Evolutionary conservation across 1,284 basidiomycete genomes (phyloP), one percentile per base, ranked within the genome.

Genomic region (Phellopilus nigrolimitatus): DNA sequence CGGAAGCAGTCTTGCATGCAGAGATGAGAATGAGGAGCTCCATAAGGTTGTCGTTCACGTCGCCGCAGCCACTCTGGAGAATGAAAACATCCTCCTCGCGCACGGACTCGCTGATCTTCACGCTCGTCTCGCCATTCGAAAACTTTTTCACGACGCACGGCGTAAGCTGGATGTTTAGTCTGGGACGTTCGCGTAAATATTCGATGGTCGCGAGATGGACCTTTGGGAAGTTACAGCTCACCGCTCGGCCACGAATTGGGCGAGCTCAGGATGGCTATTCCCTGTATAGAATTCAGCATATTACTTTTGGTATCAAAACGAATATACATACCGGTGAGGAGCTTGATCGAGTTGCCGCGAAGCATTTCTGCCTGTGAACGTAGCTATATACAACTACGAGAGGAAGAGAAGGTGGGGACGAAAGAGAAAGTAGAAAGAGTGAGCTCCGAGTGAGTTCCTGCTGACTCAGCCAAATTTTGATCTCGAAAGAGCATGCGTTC

Each of bases 11-110:
- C 71, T 95, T 98, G 80, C 95, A 98, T 3, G 95, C 97, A 55
- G 85, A 87, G 60, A 91, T 84, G 66, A 94, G 82, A 62, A 93
- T 88, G 66, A 94, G 83, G 56, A 94, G 88, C 66, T 93, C 90
- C 91, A 92, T 92, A 57, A 92, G 75, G 68, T 87, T 83, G 70
- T 91, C 88, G 66, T 90, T 89, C 60, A 85, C 84, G 62, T 90
- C 86, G 63, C 71, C 70, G 68, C 79, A 87, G 22, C 84, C 84
- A 7, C 86, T 87, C 71, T 97, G 94, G 62, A 97, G 80, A 73
- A 97, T 95, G 75, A 95, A 97, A 27, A 95, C 91, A 66, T 97
- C 94, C 72, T 97, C 94, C 68, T 99, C 95, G 53, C 95, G 88
- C 47, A 99, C 88, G 43, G 92, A 97, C 71, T 95, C 91, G 59